Base-by-base conservation (phyloP, 2,329 filamentous ascomycete species). In the Talaromyces sp. region DNA sequence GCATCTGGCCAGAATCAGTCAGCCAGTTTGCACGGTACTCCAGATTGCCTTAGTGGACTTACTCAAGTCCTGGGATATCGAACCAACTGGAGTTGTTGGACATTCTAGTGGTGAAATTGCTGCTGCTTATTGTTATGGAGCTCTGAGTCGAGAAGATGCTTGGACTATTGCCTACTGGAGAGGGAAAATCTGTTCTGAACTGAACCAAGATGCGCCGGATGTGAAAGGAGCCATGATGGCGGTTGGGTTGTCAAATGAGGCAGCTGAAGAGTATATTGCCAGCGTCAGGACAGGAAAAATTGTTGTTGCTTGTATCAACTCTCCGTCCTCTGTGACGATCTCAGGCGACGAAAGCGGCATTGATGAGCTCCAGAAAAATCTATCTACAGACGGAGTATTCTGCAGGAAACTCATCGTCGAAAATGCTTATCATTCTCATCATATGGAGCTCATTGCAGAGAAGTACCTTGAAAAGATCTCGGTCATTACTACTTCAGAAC, bases 81-180 rank as follows among this genome's bases (percentile, higher is more conserved):
- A 54, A 0, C 73, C 78, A 8, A 22, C 60, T 7, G 74, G 72
- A 3, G 77, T 80, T 1, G 74, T 81, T 3, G 81, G 82, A 11
- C 82, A 83, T 68, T 82, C 80, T 0, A 79, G 77, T 0, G 82
- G 82, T 14, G 82, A 84, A 68, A 83, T 83, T 10, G 79, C 68
- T 3, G 80, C 80, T 0, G 81, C 79, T 0, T 84, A 82, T 62
- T 79, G 80, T 1, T 77, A 80, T 0, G 82, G 80, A 41, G 39
- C 39, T n/a, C n/a, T 41, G 14, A 6, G 39, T 41, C 39, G 39
- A 14, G 39, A 41, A 41, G 39, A 41, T 5, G 39, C 39, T 10
- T 41, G 39, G 39, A n/a, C 39, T n/a, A 16, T 41, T 41, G 39
- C 39, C 14, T 41, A 41, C 16, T 41, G 39, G 39, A 41, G 39